Percentiles rank a stretch among this genome's conserved stretches.
phyloP scores from a whole-genome alignment of 2,329 filamentous ascomycete genomes.

The Talaromyces sp. region DNA sequence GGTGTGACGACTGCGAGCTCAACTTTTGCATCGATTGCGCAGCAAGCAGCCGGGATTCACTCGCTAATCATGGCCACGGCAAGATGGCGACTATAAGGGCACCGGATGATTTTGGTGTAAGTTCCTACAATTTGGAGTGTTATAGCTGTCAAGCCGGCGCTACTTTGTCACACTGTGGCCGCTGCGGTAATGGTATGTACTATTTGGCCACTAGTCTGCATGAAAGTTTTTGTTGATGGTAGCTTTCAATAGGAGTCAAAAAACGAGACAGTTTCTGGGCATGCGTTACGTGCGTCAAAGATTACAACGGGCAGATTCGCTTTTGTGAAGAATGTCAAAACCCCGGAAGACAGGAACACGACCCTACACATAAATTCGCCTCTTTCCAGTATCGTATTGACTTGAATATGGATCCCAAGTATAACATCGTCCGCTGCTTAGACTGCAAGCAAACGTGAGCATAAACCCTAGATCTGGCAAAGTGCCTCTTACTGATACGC shows the following conservation, averaged over 20 bases:
- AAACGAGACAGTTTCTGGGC: slow-evolving; percentile 8
- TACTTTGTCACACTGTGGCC: slow-evolving; percentile 9
- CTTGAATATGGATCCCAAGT: slow-evolving; percentile 6
- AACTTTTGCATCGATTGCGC: slow-evolving; percentile 9
- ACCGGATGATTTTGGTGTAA: slow-evolving; percentile 7
- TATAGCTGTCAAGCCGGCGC: slow-evolving; percentile 4
- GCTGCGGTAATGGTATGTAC: slow-evolving; percentile 4
- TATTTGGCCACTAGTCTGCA: too few relatives aligned
- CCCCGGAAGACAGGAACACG: slow-evolving; percentile 5
- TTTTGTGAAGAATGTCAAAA: slow-evolving; percentile 7
- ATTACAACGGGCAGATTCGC: slow-evolving; percentile 10
- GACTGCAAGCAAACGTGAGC: slow-evolving; percentile 6
- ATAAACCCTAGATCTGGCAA: neutral
- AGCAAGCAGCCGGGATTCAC: slow-evolving; percentile 1
- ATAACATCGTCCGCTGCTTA: slow-evolving; percentile 7
- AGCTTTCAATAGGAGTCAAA: neutral
- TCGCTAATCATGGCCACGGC: slow-evolving; percentile 6
- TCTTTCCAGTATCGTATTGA: slow-evolving; percentile 11
- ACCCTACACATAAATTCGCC: slow-evolving; percentile 8
- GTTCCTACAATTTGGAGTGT: slow-evolving; percentile 5
- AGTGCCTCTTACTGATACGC: neutral
- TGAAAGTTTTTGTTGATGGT: neutral
- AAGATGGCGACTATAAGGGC: slow-evolving; percentile 6
- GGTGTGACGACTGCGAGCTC: slow-evolving; percentile 7
- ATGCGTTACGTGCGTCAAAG: slow-evolving; percentile 10